A percentile compares a stretch with the other conserved stretches of the same genome.
Evolutionary conservation across 768 basidiomycete species (phyloP).

Genomic region (Boletus insuetus): DNA sequence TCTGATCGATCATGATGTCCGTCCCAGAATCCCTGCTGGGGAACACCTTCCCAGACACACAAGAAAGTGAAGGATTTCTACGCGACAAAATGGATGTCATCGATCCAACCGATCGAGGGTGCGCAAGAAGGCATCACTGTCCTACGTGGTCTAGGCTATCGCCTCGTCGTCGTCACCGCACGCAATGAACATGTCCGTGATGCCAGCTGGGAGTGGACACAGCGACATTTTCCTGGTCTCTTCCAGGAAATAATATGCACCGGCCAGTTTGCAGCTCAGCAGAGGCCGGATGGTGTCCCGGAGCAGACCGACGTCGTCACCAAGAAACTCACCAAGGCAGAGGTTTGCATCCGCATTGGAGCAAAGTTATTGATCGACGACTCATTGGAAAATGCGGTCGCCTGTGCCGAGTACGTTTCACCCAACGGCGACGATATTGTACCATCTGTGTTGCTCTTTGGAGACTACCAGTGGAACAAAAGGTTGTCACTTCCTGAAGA

Average conservation of each 20-base stretch:
- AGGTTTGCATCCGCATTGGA: slow-evolving; percentile 61
- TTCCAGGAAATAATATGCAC: slow-evolving; percentile 69
- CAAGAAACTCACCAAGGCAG: slow-evolving; percentile 67
- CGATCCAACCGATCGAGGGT: slow-evolving; percentile 53
- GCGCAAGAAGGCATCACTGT: slow-evolving; percentile 56
- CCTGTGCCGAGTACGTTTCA: slow-evolving; percentile 41
- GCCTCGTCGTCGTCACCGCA: slow-evolving; percentile 76
- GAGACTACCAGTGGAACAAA: slow-evolving; percentile 74
- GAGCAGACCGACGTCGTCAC: slow-evolving; percentile 36
- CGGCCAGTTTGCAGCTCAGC: slow-evolving; percentile 62
- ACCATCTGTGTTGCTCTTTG: slow-evolving; percentile 70
- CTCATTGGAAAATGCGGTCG: slow-evolving; percentile 72
- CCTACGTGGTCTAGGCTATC: slow-evolving; percentile 62
- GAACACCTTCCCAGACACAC: slow-evolving; percentile 53
- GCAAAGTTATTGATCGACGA: slow-evolving; percentile 76
- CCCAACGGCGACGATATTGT: slow-evolving; percentile 19
- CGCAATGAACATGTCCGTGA: slow-evolving; percentile 52
- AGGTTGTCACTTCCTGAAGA: slow-evolving; percentile 47
- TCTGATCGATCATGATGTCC: not conserved
- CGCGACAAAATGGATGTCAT: slow-evolving; percentile 44
- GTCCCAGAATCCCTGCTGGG: slow-evolving; percentile 55
- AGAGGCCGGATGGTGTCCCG: slow-evolving; percentile 21
- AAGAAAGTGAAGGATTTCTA: slow-evolving; percentile 61
- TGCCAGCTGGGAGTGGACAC: slow-evolving; percentile 65
- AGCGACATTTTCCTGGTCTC: slow-evolving; percentile 59